phyloP scores from a whole-genome alignment of 306 rosid species.

The Biancaea sappan region DNA sequence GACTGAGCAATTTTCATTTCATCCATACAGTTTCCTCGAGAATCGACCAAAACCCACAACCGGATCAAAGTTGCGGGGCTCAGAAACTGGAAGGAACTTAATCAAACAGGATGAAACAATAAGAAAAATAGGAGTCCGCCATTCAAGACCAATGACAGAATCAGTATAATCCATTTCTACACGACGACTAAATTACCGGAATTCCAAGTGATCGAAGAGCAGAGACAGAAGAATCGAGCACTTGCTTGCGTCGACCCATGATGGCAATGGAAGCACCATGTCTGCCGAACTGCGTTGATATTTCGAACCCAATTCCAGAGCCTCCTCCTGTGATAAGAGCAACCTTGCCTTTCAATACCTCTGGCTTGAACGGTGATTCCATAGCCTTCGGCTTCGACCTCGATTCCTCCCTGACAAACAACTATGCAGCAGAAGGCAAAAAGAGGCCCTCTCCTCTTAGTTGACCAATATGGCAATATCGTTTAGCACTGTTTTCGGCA shows the following conservation, averaged over 20 bases:
- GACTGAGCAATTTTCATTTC: neutral
- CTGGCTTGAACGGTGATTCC: slow-evolving; percentile 76
- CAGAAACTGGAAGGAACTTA: neutral
- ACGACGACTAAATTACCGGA: slow-evolving; percentile 38
- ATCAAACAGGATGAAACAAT: neutral
- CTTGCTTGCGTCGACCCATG: slow-evolving; percentile 85
- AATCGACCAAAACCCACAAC: neutral
- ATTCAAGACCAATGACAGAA: neutral
- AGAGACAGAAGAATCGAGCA: slow-evolving; percentile 73
- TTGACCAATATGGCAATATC: too few species aligned
- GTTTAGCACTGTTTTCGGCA: too few species aligned
- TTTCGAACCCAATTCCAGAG: slow-evolving; percentile 88
- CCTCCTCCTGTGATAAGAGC: slow-evolving; percentile 92
- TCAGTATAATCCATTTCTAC: neutral
- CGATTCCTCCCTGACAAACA: neutral
- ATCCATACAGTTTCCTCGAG: neutral
- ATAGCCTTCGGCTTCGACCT: slow-evolving; percentile 36
- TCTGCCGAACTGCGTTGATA: slow-evolving; percentile 71
- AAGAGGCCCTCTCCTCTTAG: neutral
- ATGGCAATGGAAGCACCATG: slow-evolving; percentile 92
- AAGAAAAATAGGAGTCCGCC: neutral
- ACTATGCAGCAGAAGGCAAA: neutral
- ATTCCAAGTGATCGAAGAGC: slow-evolving; percentile 67
- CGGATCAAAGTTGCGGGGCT: neutral
- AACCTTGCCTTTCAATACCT: slow-evolving; percentile 72